Conservation (phyloP, 164 flowering plant species). For the Taxillus chinensis region DNA sequence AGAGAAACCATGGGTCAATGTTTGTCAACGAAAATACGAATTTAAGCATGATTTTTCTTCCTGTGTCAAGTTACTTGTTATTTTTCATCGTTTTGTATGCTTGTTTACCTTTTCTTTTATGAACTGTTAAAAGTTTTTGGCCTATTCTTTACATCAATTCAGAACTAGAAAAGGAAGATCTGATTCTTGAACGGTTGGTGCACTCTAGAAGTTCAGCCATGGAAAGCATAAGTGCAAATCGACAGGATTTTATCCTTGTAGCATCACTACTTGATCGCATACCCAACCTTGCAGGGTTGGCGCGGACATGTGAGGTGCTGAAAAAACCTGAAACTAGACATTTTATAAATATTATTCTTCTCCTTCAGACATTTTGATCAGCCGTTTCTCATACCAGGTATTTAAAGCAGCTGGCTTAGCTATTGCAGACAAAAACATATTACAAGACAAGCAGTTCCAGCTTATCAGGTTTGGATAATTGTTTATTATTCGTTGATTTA, state of each 20-base stretch:
- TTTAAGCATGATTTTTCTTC: too few species aligned
- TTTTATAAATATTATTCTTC: not conserved
- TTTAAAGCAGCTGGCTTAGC: slow-evolving; percentile 76
- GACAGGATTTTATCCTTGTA: slow-evolving; percentile 64
- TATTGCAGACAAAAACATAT: slow-evolving; percentile 54
- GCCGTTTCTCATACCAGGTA: slow-evolving; percentile 35
- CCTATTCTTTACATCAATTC: not conserved
- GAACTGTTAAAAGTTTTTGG: not conserved
- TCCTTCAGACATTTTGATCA: slow-evolving; percentile 2
- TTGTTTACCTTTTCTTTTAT: not conserved
- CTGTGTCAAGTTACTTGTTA: too few species aligned
- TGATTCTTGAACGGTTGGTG: slow-evolving; percentile 54
- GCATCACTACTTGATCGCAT: slow-evolving; percentile 95
- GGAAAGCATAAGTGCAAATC: slow-evolving; percentile 48
- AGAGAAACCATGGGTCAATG: too few species aligned
- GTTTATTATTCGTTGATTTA: not conserved
- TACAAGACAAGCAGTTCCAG: slow-evolving; percentile 90
- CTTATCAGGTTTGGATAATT: slow-evolving; percentile 56
- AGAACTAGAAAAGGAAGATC: slow-evolving; percentile 83
- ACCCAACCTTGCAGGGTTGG: slow-evolving; percentile 96
- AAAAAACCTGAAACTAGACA: not conserved
- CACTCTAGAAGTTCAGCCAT: slow-evolving; percentile 42
- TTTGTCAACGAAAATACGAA: too few species aligned
- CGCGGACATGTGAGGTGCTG: slow-evolving; percentile 90
- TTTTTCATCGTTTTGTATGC: too few species aligned